Conservation (phyloP, 2,329 filamentous ascomycete species). For the Exophiala sp. region DNA sequence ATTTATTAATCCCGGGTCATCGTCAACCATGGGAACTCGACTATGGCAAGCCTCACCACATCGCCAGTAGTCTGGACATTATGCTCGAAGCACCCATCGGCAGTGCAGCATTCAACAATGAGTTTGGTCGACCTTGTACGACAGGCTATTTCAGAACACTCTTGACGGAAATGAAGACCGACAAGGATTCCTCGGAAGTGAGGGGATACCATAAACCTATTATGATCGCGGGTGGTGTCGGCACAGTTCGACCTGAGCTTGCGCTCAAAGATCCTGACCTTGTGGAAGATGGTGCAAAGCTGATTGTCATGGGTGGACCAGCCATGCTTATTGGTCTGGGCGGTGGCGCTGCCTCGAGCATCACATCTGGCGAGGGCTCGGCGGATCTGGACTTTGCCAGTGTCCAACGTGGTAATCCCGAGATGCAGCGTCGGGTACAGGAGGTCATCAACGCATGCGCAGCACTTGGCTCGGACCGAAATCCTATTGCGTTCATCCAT, state of each 20-base stretch:
- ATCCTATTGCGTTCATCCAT: constrained; percentile 94
- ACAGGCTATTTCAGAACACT: constrained; percentile 90
- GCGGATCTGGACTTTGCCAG: constrained; percentile 95
- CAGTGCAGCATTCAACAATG: constrained; percentile 94
- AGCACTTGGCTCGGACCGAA: constrained; percentile 69
- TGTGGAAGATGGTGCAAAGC: constrained; percentile 81
- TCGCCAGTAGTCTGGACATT: constrained; percentile 90
- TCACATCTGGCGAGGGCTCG: constrained; percentile 80
- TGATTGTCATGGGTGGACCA: constrained; percentile 90
- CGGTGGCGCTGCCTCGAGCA: constrained; percentile 90
- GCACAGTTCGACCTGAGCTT: constrained; percentile 85
- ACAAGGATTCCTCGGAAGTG: constrained; percentile 63
- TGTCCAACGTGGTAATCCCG: constrained; percentile 94
- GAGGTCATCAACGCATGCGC: constrained; percentile 97
- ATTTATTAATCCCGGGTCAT: constrained; percentile 82
- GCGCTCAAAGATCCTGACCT: constrained; percentile 77
- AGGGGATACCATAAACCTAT: constrained; percentile 97
- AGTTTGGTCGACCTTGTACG: constrained; percentile 87
- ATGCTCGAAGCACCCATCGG: constrained; percentile 97
- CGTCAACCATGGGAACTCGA: constrained; percentile 86
- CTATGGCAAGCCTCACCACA: constrained; percentile 77
- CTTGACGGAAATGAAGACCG: constrained; percentile 64
- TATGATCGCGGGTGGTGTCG: constrained; percentile 95
- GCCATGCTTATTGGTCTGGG: constrained; percentile 97
- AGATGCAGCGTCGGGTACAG: constrained; percentile 91